phyloP scores from a whole-genome alignment of 208 protist genomes.

The Trypanosoma platydactyli region DNA sequence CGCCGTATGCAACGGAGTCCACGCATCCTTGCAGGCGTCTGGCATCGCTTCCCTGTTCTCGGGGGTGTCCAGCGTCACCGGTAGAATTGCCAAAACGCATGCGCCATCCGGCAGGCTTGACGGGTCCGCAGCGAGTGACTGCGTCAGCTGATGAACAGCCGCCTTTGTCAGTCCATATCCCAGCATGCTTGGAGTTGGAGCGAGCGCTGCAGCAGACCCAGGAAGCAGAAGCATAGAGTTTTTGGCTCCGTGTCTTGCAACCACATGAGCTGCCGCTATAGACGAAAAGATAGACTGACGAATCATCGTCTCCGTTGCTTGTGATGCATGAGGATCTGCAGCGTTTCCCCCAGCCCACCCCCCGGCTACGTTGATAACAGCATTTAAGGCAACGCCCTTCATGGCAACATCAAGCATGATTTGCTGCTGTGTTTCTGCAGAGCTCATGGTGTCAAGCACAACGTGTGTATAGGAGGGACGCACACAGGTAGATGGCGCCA shows the following conservation, averaged over 20 bases:
- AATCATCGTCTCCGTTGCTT: conserved; percentile 64
- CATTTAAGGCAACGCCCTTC: conserved; percentile 34
- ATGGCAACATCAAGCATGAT: conserved; percentile 28
- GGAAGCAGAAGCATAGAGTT: conserved; percentile 64
- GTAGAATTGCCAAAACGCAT: conserved; percentile 65
- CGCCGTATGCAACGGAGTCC: conserved; percentile 51
- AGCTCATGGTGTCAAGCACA: conserved; percentile 2
- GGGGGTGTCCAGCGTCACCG: conserved; percentile 67
- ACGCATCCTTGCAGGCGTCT: conserved; percentile 44
- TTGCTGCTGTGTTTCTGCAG: conserved; percentile 34
- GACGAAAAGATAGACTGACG: conserved; percentile 75
- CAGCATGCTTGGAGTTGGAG: conserved; percentile 70
- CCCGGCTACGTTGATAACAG: conserved; percentile 84
- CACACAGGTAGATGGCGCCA: conserved; percentile 27
- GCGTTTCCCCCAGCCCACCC: conserved; percentile 65
- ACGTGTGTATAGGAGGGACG: conserved; percentile 14
- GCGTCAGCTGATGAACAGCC: conserved; percentile 79
- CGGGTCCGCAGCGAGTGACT: conserved; percentile 44
- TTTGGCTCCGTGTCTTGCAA: conserved; percentile 32
- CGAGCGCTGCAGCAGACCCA: conserved; percentile 49
- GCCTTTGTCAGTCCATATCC: conserved; percentile 87
- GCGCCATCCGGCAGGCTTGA: conserved; percentile 39
- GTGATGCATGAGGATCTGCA: conserved; percentile 26
- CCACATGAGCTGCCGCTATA: conserved; percentile 60
- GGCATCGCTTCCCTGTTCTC: conserved; percentile 68